A percentile compares a stretch with the other conserved stretches of the same genome.
phyloP scores from a whole-genome alignment of 2,329 filamentous ascomycete genomes.

The Dryadomyces quercivorus region DNA sequence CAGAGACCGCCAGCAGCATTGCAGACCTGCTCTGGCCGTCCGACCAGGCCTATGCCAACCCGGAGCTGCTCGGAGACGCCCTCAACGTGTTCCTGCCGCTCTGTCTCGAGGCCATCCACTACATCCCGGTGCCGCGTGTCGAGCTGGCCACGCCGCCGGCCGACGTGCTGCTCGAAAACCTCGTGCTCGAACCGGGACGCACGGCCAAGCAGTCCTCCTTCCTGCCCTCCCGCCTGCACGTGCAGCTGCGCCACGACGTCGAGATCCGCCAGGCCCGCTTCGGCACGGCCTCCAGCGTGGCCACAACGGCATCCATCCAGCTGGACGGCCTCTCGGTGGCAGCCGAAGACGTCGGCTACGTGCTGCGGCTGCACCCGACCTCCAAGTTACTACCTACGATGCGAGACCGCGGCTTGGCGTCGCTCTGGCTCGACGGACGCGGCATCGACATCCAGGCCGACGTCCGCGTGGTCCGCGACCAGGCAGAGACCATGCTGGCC shows the following conservation, averaged over 20 bases:
- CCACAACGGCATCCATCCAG: constrained; percentile 64
- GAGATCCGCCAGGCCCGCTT: constrained; percentile 70
- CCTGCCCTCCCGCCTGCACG: constrained; percentile 68
- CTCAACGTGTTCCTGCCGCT: constrained; percentile 73
- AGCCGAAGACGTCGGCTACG: constrained; percentile 82
- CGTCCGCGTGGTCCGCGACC: constrained; percentile 67
- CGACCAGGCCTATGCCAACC: constrained; percentile 47
- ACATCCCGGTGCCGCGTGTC: constrained; percentile 80
- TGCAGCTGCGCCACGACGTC: constrained; percentile 77
- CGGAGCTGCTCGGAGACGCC: constrained; percentile 60
- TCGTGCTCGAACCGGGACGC: constrained; percentile 77
- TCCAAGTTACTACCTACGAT: constrained; percentile 50
- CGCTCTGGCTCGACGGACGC: constrained; percentile 72
- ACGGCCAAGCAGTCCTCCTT: constrained; percentile 83
- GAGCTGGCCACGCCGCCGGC: constrained; percentile 74
- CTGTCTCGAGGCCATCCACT: constrained; percentile 66
- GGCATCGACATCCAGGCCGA: constrained; percentile 81
- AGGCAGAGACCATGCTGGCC: constrained; percentile 68
- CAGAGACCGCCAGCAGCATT: constrained; percentile 55
- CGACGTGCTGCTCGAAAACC: constrained; percentile 78
- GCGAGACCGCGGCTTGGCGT: constrained; percentile 68
- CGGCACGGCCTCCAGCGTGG: constrained; percentile 51
- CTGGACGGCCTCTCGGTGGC: constrained; percentile 73
- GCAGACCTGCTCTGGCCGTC: constrained; percentile 56
- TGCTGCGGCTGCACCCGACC: constrained; percentile 68